Evolutionary conservation across 768 basidiomycete species (phyloP).

Genomic region (Mycena galericulata): DNA sequence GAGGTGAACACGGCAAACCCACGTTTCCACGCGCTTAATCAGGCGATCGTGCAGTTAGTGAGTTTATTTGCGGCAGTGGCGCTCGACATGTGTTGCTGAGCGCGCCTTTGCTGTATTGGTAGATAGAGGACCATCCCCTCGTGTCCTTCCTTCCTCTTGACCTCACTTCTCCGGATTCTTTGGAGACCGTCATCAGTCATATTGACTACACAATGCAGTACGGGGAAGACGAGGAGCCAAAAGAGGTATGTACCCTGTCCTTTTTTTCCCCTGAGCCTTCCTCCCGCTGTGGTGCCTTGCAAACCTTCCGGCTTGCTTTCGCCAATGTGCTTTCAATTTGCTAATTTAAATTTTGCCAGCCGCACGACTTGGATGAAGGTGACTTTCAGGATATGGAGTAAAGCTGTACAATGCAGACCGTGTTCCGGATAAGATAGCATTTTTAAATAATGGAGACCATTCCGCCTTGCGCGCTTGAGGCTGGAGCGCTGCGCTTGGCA

Average conservation of each 20-base stretch:
- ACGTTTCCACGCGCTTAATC: constrained; percentile 93
- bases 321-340: constrained; percentile 7
- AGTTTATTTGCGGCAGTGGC: constrained; percentile 43
- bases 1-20: constrained; percentile 71
- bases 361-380: constrained; percentile 93
- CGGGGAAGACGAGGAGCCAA: constrained; percentile 98
- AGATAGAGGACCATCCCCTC: constrained; percentile 99
- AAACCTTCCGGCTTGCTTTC: not conserved
- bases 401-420: not conserved
- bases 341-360: constrained; percentile 58
- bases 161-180: constrained; percentile 88
- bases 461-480: not conserved
- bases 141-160: constrained; percentile 97
- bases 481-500: not conserved
- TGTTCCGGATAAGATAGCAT: not conserved
- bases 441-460: constrained; percentile 9
- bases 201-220: constrained; percentile 99
- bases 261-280: constrained; percentile 1
- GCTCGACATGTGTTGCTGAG: constrained; percentile 9
- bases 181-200: constrained; percentile 92
- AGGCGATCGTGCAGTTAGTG: constrained; percentile 95
- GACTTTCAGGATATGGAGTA: constrained; percentile 86
- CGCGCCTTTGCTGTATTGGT: constrained; percentile 21
- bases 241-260: constrained; percentile 68
- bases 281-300: not conserved